A percentile compares a stretch with the other conserved stretches of the same genome.
phyloP scores from a whole-genome alignment of 169 alveolate genomes.

The Plasmodium relictum region DNA sequence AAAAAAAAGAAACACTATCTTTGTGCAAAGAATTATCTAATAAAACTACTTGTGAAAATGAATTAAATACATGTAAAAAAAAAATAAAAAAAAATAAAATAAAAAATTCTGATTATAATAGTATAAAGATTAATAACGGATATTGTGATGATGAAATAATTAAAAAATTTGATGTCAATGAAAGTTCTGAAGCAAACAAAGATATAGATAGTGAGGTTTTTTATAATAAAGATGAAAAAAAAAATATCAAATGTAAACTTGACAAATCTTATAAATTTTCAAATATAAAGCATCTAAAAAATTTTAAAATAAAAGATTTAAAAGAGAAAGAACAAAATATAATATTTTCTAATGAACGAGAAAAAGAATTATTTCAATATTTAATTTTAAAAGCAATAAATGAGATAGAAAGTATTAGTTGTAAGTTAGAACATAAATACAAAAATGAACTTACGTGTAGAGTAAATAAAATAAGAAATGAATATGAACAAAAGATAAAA shows the following conservation, averaged over 20 bases:
- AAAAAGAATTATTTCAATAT: conserved; percentile 45
- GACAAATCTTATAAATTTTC: background rate
- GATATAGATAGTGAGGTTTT: too few relatives aligned
- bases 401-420: conserved; percentile 44
- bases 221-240: too few relatives aligned
- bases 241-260: background rate
- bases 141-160: too few relatives aligned
- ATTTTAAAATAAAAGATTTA: background rate
- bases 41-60: too few relatives aligned
- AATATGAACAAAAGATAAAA: conserved; percentile 31
- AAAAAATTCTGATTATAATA: too few relatives aligned
- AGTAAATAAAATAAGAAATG: conserved; percentile 7
- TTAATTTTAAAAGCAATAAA: conserved; percentile 42
- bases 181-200: too few relatives aligned
- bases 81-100: too few relatives aligned
- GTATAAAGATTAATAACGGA: too few relatives aligned
- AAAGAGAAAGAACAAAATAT: background rate
- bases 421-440: conserved; percentile 15
- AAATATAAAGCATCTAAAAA: background rate
- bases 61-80: too few relatives aligned
- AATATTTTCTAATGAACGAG: conserved; percentile 33
- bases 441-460: conserved; percentile 11
- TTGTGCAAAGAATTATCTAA: too few relatives aligned
- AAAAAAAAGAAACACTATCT: too few relatives aligned
- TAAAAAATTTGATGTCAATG: too few relatives aligned